Base-by-base conservation (phyloP, 164 flowering plant genomes). In the Stephania japonica region DNA sequence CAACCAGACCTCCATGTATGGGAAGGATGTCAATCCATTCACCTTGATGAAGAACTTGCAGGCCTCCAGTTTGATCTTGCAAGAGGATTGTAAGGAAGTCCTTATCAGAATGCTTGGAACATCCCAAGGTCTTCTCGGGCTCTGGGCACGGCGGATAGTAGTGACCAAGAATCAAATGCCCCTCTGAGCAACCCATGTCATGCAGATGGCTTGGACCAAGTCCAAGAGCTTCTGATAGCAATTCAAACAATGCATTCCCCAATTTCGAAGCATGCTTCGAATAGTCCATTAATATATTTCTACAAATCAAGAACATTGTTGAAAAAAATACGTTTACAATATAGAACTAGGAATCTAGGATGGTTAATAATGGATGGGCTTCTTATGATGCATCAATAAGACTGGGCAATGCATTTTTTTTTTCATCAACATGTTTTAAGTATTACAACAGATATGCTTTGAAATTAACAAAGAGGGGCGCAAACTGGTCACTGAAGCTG, bases 161-260 rank as follows among this genome's bases (percentile, higher is more conserved):
- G n/a, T 19, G 47, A 18, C 42, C 12, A 1, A 72, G 5, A 26
- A 79, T 7, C 7, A 26, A 13, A 6, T 53, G 75, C 13, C 79
- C 81, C 53, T 72, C 70, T 3, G 62, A 25, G 47, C 86, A 81
- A 11, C 56, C 81, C 63, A 81, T 67, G 0, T 72, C 62, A 4
- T 42, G 63, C 2, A 84, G 81, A 65, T 75, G 75, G 47, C 73
- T 47, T 2, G 75, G 75, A 8, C 69, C 44, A 27, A 82, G 82
- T 14, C 83, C 83, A 14, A 84, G 79, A 2, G 82, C 82, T 53
- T 84, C 84, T 0, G 86, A 80, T 43, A 84, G 65, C 24, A 82
- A 43, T 64, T 77, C 84, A 19, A 78, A 75, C 41, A 84, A 59
- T 1, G 62, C 70, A 2, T 23, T 5, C 16, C 82, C 83, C 69